Conservation (phyloP, 257 asterid genomes). For the Nicotiana attenuata region DNA sequence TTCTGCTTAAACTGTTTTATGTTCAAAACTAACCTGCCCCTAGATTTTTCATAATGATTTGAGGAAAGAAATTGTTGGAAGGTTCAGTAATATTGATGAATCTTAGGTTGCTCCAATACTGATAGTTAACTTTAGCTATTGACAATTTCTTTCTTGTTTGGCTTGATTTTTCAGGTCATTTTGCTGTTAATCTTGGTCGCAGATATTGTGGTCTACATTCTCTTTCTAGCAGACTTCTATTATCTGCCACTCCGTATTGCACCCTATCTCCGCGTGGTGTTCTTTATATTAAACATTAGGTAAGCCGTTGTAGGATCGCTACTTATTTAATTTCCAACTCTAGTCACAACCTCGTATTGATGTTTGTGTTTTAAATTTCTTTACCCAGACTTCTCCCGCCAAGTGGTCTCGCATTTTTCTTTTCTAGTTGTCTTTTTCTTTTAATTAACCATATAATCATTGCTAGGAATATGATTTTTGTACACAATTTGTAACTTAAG, state of each 20-base stretch:
- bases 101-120: neutral
- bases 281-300: constrained; percentile 75
- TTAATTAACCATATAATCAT: neutral
- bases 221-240: constrained; percentile 60
- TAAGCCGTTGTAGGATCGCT: constrained; percentile 4
- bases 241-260: constrained; percentile 83
- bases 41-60: neutral
- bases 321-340: neutral
- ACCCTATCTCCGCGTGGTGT: constrained; percentile 74
- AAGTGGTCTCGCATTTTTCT: neutral
- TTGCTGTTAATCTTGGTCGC: constrained; percentile 54
- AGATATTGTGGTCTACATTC: constrained; percentile 51
- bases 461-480: neutral
- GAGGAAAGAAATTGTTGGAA: neutral
- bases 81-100: neutral
- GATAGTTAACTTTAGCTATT: neutral
- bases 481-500: neutral
- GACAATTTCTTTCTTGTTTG: neutral
- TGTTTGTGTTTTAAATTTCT: neutral
- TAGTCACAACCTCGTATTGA: neutral
- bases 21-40: neutral
- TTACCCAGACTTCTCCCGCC: neutral
- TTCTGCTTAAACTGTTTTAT: neutral
- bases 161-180: constrained; percentile 44
- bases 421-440: neutral